These are phyloP conservation scores for Globisporangium apiculatum DNA, from an alignment of 352 stramenopile genomes.

Conservation along the genomic window DNA sequence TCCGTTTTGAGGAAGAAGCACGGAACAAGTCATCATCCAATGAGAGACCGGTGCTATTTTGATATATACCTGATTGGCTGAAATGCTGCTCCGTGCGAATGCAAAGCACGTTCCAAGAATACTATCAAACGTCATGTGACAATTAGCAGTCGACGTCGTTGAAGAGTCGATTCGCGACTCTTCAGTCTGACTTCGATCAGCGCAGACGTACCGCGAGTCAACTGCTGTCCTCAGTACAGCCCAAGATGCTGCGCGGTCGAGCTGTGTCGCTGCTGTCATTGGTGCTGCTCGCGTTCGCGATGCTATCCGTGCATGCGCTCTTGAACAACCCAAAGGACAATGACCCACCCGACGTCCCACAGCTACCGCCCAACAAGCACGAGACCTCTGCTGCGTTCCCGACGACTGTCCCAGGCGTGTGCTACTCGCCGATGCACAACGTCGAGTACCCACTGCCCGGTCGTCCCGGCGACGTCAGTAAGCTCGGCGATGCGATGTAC, in stretches of 20 bases:
- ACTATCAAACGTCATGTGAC: too few species aligned
- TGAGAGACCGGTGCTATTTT: too few species aligned
- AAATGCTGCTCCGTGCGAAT: too few species aligned
- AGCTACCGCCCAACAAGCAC: not conserved
- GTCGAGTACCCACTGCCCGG: conserved; percentile 51
- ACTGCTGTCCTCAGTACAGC: too few species aligned
- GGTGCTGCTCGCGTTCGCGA: not conserved
- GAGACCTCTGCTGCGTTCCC: conserved; percentile 10
- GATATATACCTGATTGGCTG: too few species aligned
- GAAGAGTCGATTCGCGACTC: too few species aligned
- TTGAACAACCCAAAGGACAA: not conserved
- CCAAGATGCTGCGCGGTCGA: not conserved
- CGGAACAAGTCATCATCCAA: too few species aligned
- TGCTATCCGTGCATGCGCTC: not conserved
- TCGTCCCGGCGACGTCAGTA: conserved; percentile 12
- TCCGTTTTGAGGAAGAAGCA: too few species aligned
- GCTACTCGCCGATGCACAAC: conserved; percentile 79
- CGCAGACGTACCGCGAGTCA: too few species aligned
- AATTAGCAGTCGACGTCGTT: too few species aligned
- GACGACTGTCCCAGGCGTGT: conserved; percentile 32
- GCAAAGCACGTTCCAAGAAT: too few species aligned
- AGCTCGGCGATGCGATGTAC: conserved; percentile 44
- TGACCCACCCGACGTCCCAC: conserved; percentile 1
- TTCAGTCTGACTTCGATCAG: too few species aligned
- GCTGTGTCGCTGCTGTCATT: not conserved